These are phyloP conservation scores for Erythrophleum ivorense DNA, from an alignment of 331 rosid species.

Conservation along the genomic window DNA sequence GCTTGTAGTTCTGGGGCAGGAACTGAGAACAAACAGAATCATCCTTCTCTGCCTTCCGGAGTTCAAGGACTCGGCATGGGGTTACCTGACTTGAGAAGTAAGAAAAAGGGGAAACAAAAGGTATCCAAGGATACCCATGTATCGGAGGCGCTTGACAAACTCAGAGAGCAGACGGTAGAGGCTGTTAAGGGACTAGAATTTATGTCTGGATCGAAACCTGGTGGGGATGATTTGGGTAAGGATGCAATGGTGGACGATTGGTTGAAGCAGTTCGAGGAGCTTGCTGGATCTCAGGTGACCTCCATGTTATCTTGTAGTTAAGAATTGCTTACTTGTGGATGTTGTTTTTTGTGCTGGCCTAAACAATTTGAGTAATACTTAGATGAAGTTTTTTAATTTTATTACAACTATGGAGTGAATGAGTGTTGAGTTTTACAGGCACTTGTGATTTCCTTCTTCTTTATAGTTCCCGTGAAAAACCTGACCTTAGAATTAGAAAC, in stretches of 20 bases:
- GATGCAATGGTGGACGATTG: conserved; percentile 86
- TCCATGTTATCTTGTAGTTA: neutral
- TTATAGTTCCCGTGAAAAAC: neutral
- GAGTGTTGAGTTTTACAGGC: neutral
- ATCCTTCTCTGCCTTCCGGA: conserved; percentile 60
- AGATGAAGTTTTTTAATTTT: neutral
- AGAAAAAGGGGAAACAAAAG: conserved; percentile 82
- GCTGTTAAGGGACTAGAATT: conserved; percentile 86
- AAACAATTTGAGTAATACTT: neutral
- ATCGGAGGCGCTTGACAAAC: conserved; percentile 87
- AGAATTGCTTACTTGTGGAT: neutral
- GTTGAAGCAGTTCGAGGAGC: conserved; percentile 95
- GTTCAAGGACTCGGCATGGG: conserved; percentile 92
- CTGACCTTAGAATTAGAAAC: neutral
- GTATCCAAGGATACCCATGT: conserved; percentile 78
- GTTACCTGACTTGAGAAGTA: conserved; percentile 76
- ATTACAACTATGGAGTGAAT: conserved; percentile 8
- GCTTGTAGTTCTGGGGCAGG: conserved; percentile 47
- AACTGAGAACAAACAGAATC: conserved; percentile 42
- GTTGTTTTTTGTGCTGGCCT: neutral
- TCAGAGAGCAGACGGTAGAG: conserved; percentile 86
- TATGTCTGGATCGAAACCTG: conserved; percentile 46
- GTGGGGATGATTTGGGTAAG: conserved; percentile 59
- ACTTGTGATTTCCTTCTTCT: conserved; percentile 13
- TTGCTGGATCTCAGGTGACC: conserved; percentile 83